Base-by-base conservation (phyloP, 768 basidiomycete species). In the Lactifluus echinatus region DNA sequence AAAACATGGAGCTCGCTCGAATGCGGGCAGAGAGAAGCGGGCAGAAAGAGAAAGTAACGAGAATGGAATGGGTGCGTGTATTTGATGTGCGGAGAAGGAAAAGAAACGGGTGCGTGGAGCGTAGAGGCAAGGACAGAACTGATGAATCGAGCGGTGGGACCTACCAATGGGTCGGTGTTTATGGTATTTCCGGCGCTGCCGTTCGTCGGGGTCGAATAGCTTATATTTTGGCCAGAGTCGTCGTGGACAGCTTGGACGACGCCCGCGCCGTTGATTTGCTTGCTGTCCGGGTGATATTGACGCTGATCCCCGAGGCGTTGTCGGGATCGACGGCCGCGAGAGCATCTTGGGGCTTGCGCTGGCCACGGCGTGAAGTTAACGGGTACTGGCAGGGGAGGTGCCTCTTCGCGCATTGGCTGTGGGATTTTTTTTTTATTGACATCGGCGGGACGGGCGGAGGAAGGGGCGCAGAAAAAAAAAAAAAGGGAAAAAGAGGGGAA, bases 311-410 rank as follows among this genome's bases (percentile, higher is more conserved):
- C 21, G 28, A 2, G 23, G 3, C 40, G 17, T 45, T 15, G 19
- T 55, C 46, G 21, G n/a, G 5, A 10, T 55, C 54, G 24, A 31
- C 31, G 1, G 19, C 40, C 21, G 19, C 40, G 26, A n/a, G 26
- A 31, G 34, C 26, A n/a, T 52, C 42, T 5, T 29, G 52, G 10
- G 60, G 42, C 37, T 60, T 61, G 29, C 70, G 23, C 53, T 63
- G 34, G 61, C 67, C 66, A 60, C 62, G 65, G 57, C 61, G 60
- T 45, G 62, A 63, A 15, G 66, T 69, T 33, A 59, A 54, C 14
- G 61, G 53, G 29, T 56, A 63, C 14, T 58, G 51, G 37, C 59
- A 63, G 12, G 12, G 44, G 45, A 61, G 57, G 28, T 56, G 58
- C 28, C 60, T 62, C 53, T 60, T 57, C 28, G 64, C 62, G 51